Percentiles rank a stretch among this genome's conserved stretches.
Evolutionary conservation across 306 rosid genomes (phyloP).

Genomic region (Gillenia trifoliata): DNA sequence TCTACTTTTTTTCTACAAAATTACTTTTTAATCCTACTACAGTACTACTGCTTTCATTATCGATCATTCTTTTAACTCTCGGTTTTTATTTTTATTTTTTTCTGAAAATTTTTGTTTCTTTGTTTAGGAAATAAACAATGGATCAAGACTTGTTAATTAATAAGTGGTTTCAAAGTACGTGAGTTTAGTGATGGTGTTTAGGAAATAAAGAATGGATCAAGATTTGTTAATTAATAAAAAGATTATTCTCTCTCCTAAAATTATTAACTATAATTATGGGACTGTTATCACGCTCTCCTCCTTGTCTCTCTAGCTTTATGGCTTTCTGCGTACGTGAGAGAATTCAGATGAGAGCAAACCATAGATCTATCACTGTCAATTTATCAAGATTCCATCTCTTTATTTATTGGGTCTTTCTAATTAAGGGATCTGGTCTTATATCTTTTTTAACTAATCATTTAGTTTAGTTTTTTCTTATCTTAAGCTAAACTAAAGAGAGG

Average conservation of each 20-base stretch:
- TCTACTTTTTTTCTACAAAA: not conserved
- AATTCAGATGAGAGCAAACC: not conserved
- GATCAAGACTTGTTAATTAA: not conserved
- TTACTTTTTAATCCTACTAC: not conserved
- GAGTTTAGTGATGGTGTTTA: not conserved
- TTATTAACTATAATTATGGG: not conserved
- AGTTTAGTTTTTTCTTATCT: no score
- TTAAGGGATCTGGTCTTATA: not conserved
- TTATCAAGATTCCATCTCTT: slow-evolving; percentile 46
- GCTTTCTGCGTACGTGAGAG: slow-evolving; percentile 51
- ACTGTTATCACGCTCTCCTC: slow-evolving; percentile 26
- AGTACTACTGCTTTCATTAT: slow-evolving; percentile 16
- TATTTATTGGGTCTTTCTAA: not conserved
- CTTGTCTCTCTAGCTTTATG: slow-evolving; percentile 45
- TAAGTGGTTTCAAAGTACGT: no score
- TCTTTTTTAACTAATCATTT: no score
- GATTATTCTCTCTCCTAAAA: not conserved
- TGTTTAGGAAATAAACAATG: slow-evolving; percentile 2
- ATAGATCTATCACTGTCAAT: slow-evolving; percentile 48
- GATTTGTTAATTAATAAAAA: not conserved
- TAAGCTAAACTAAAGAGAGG: no score
- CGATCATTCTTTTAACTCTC: slow-evolving; percentile 4
- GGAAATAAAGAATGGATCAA: no score
- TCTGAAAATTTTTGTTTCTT: slow-evolving; percentile 13
- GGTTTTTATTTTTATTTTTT: not conserved